A percentile compares a stretch with the other conserved stretches of the same genome.
These are phyloP conservation scores for Penicillium sp. DNA, from an alignment of 2,329 filamentous ascomycete species.

Conservation along the genomic window DNA sequence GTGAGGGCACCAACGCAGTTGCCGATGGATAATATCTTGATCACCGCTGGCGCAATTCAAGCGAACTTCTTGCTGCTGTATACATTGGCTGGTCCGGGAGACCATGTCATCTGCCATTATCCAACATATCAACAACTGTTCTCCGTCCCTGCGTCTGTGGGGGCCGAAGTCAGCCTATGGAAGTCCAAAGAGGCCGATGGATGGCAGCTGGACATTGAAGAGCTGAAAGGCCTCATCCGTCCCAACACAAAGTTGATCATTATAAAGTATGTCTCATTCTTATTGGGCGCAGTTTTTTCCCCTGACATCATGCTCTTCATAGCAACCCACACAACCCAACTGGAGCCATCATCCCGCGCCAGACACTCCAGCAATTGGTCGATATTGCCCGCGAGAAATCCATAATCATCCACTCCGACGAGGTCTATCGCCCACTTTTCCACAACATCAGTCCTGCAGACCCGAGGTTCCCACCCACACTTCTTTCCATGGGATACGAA, in stretches of 20 bases:
- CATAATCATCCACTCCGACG: slow-evolving; percentile 64
- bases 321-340: slow-evolving; percentile 66
- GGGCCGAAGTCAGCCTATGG: slow-evolving; percentile 71
- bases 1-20: slow-evolving; percentile 44
- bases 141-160: slow-evolving; percentile 61
- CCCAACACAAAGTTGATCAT: slow-evolving; percentile 51
- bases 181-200: slow-evolving; percentile 55
- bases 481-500: slow-evolving; percentile 62
- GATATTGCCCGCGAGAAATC: slow-evolving; percentile 53
- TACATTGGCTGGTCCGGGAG: slow-evolving; percentile 60
- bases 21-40: slow-evolving; percentile 57
- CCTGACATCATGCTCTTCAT: background rate
- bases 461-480: slow-evolving; percentile 54
- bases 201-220: slow-evolving; percentile 59
- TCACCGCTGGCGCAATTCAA: slow-evolving; percentile 71
- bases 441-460: slow-evolving; percentile 54
- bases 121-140: slow-evolving; percentile 83
- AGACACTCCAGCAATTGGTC: slow-evolving; percentile 54
- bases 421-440: slow-evolving; percentile 78
- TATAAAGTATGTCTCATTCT: slow-evolving; percentile 41
- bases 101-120: slow-evolving; percentile 79
- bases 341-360: slow-evolving; percentile 58
- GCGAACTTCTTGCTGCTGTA: slow-evolving; percentile 73
- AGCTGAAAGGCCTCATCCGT: slow-evolving; percentile 55
- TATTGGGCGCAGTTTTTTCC: background rate